Percentiles rank a stretch among this genome's conserved stretches.
phyloP scores from a whole-genome alignment of 345 rosid species.

The Aethionema arabicum region DNA sequence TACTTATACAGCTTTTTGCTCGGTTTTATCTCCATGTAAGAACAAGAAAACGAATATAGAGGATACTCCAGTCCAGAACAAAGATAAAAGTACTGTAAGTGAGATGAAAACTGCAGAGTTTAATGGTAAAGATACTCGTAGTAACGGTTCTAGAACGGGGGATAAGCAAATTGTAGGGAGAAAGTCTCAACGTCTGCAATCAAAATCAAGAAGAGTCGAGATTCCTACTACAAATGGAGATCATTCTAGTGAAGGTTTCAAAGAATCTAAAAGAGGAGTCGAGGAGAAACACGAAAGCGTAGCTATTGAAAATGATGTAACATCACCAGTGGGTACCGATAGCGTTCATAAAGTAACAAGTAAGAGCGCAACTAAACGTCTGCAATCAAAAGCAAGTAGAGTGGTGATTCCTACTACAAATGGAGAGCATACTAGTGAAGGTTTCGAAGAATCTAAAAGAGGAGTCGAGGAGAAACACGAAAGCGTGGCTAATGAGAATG shows the following conservation, averaged over 20 bases:
- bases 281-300: constrained; percentile 6
- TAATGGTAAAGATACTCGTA: neutral
- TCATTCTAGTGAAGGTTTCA: constrained; percentile 5
- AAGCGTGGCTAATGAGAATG: neutral
- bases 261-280: constrained; percentile 12
- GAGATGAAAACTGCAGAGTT: neutral
- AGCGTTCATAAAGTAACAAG: constrained; percentile 8
- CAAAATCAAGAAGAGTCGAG: constrained; percentile 2
- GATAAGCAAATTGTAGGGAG: neutral
- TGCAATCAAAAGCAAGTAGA: too few relatives aligned
- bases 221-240: constrained; percentile 5
- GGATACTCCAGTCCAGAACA: constrained; percentile 13
- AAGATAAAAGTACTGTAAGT: constrained; percentile 5
- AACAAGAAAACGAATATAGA: neutral
- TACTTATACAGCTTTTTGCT: constrained; percentile 23
- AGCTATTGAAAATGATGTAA: constrained; percentile 10
- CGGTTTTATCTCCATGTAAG: constrained; percentile 31
- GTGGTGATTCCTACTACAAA: neutral
- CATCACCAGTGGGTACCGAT: constrained; percentile 14
- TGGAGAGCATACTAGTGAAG: constrained; percentile 15
- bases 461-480: constrained; percentile 8
- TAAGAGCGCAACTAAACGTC: constrained; percentile 10
- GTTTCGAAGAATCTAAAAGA: constrained; percentile 9
- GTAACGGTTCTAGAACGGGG: constrained; percentile 11
- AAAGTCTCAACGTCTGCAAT: constrained; percentile 20